Base-by-base conservation (phyloP, 768 basidiomycete genomes). In the Lentinus tigrinus region DNA sequence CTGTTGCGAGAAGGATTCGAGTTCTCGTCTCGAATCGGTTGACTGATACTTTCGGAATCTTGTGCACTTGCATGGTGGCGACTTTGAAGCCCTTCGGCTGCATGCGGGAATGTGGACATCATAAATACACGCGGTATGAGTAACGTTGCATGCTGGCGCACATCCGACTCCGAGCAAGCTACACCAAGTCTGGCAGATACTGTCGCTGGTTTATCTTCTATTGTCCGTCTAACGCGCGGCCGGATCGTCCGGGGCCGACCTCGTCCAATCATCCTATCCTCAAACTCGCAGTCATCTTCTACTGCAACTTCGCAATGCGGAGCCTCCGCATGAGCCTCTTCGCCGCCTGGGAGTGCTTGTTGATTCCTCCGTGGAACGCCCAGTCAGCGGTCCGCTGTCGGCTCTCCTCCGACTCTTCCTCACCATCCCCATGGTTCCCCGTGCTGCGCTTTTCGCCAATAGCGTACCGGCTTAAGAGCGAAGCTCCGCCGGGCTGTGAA, bases 351-450 rank as follows among this genome's bases (percentile, higher is more conserved):
- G 85, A 85, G 64, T 91, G 89, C 54, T 83, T 84, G 66, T 91
- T 93, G 64, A 89, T 72, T 14, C 88, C 88, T 16, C 88, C 88
- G 54, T 80, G 76, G 73, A 88, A 91, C 0, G 88, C 85, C 78
- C 81, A 81, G 6, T 79, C 78, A 0, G 85, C 85, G 47, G 85
- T 78, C 55, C 70, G 71, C 70, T 23, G 43, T 14, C 19, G 43
- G 38, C 74, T 70, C 24, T 19, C 26, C 27, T 27, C 37, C 26
- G 63, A 37, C 3, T 48, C 48, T 14, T 21, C 52, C 34, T 24
- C 48, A 4, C 13, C 58, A 13, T 47, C 3, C 7, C 31, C 31
- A 31, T 31, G 31, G 31, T 31, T 31, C 31, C 31, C 31, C 3
- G 31, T 31, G 31, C 31, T 54, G 17, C 47, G 54, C 26, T 56